Evolutionary conservation across 1,139 yeast genomes (phyloP).

Genomic region (Debaryomyces nepalensis): DNA sequence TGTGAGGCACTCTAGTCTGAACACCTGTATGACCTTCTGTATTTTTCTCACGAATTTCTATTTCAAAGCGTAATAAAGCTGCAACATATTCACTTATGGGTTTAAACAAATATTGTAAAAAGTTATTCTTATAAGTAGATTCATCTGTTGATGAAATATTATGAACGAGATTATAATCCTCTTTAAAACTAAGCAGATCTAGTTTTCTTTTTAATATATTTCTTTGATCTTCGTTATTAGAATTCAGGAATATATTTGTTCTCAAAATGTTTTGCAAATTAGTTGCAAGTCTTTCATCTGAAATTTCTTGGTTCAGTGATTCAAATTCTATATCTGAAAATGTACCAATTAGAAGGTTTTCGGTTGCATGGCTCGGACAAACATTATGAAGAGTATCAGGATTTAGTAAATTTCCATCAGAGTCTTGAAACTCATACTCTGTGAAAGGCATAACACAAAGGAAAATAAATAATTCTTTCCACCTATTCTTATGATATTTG

Average conservation of each 20-base stretch:
- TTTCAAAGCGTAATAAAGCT: background rate
- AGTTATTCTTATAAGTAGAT: background rate
- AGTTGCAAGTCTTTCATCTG: background rate
- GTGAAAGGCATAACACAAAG: conserved; percentile 8
- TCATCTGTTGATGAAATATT: background rate
- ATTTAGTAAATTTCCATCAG: background rate
- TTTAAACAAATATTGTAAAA: background rate
- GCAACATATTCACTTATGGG: conserved; percentile 5
- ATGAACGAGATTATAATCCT: background rate
- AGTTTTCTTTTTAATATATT: background rate
- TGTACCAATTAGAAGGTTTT: conserved; percentile 3
- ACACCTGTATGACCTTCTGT: background rate
- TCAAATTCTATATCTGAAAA: conserved; percentile 4
- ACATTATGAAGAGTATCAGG: conserved; percentile 1
- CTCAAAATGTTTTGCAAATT: background rate
- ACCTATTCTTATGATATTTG: background rate
- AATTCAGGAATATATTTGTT: background rate
- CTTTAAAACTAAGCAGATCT: background rate
- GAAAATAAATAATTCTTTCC: conserved; percentile 7
- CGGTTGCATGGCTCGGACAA: background rate
- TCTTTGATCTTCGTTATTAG: background rate
- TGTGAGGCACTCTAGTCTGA: conserved; percentile 3
- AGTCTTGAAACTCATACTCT: conserved; percentile 1
- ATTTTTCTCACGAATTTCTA: background rate
- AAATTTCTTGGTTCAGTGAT: background rate